Percentiles rank a stretch among this genome's conserved stretches.
Conservation (phyloP, 345 rosid species). For the Salix viminalis region DNA sequence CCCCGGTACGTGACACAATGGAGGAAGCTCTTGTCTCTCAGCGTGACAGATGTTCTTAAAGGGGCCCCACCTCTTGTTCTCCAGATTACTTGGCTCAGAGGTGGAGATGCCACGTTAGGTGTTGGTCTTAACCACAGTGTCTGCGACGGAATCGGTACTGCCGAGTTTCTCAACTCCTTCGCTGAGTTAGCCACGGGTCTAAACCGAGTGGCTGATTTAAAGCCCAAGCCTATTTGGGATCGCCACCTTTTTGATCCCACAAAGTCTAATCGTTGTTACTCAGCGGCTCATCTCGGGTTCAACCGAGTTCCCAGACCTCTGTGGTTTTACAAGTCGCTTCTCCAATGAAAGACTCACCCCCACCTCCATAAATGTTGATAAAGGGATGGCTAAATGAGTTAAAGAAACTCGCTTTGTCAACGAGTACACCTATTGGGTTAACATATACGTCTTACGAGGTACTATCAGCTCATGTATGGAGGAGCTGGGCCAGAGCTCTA, state of each 20-base stretch:
- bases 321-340: constrained; percentile 61
- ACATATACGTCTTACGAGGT: constrained; percentile 67
- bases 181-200: constrained; percentile 44
- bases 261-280: constrained; percentile 5
- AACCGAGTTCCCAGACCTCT: constrained; percentile 52
- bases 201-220: constrained; percentile 9
- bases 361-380: constrained; percentile 48
- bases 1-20: constrained; percentile 61
- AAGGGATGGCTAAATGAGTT: constrained; percentile 43
- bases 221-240: constrained; percentile 59
- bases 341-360: constrained; percentile 52
- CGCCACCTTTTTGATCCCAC: constrained; percentile 57
- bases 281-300: constrained; percentile 55
- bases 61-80: constrained; percentile 70
- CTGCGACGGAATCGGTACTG: constrained; percentile 71
- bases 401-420: constrained; percentile 37
- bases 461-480: constrained; percentile 77
- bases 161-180: constrained; percentile 61
- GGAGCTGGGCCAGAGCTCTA: constrained; percentile 75
- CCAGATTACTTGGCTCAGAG: constrained; percentile 86
- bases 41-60: constrained; percentile 61
- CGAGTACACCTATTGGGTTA: constrained; percentile 28
- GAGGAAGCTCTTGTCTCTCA: constrained; percentile 58
- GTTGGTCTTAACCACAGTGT: constrained; percentile 70
- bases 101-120: constrained; percentile 63